Evolutionary conservation across 306 rosid genomes (phyloP), one percentile per base, ranked within the genome.

Genomic region (Canavalia gladiata): DNA sequence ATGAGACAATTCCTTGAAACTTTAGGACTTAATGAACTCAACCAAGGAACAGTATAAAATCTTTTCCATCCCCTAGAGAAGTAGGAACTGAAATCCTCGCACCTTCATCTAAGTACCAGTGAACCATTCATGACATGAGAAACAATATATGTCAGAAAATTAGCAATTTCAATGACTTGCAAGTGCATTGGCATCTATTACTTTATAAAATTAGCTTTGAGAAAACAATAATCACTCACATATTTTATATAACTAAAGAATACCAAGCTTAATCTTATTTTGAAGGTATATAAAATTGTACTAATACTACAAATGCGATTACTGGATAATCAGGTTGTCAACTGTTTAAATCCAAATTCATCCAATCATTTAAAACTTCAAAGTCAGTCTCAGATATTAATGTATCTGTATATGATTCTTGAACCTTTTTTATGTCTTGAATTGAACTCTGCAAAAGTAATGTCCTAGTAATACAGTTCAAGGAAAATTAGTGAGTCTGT

Each of bases 61-160:
- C 30, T 55, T 11, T 51, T 31, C 34, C 63, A n/a, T 9, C 0
- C 8, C 37, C 73, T 18, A 47, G 8, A 49, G 30, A 35, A 4
- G 28, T 8, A 49, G 47, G n/a, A 56, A 57, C 25, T 52, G 58
- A 68, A 25, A 56, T 35, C 39, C 71, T 56, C 49, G 46, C 74
- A 68, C 60, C 75, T 43, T 52, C 9, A 76, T 37, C 71, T 34
- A 67, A 63, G 49, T 66, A 25, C 43, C 55, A 70, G 66, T 25
- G 7, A 51, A 66, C 35, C 75, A 74, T 78, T 65, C n/a, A 45
- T 41, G 73, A 50, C 35, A 45, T 45, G 45, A 69, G 75, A 76
- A 84, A 55, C 63, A 77, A 37, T 47, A 47, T 34, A 51, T 30
- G 70, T 8, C 71, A 72, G 72, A 43, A 75, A 39, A 50, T 41